Percentiles rank a stretch among this genome's conserved stretches.
phyloP scores from a whole-genome alignment of 2,329 filamentous ascomycete species.

The Verticillium isaacii region DNA sequence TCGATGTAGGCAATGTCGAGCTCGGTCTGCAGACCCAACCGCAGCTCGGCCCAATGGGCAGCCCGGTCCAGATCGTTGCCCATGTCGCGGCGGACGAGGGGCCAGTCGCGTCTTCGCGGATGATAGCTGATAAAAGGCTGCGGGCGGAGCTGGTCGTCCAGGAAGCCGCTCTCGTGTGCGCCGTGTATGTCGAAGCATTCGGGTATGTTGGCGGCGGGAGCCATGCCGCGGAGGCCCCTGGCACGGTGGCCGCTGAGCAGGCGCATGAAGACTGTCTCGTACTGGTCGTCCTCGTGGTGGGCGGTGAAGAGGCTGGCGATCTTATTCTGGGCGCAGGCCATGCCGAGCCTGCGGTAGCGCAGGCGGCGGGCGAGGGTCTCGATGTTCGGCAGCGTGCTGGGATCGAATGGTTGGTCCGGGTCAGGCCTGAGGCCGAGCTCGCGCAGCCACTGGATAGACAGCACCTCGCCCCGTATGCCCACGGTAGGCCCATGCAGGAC shows the following conservation, averaged over 20 bases:
- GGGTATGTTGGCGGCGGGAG: conserved; percentile 63
- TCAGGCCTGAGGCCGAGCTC: conserved; percentile 17
- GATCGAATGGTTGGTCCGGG: conserved; percentile 17
- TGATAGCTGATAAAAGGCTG: conserved; percentile 33
- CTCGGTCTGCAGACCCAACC: conserved; percentile 6
- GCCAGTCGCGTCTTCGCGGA: conserved; percentile 20
- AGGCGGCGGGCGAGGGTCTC: conserved; percentile 71
- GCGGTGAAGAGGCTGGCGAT: conserved; percentile 67
- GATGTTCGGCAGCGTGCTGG: conserved; percentile 51
- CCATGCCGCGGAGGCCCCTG: conserved; percentile 71
- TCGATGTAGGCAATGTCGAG: conserved; percentile 12
- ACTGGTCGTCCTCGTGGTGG: conserved; percentile 87
- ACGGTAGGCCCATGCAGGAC: conserved; percentile 28
- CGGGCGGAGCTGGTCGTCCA: conserved; percentile 36
- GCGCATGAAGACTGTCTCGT: conserved; percentile 83
- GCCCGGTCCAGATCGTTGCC: conserved; percentile 18
- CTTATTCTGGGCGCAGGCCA: conserved; percentile 44
- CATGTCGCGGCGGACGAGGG: conserved; percentile 12
- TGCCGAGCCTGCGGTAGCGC: conserved; percentile 69
- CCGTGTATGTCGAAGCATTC: conserved; percentile 75
- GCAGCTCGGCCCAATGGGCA: conserved; percentile 15
- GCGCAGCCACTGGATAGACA: conserved; percentile 45
- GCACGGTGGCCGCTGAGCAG: conserved; percentile 62
- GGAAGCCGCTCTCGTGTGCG: conserved; percentile 60
- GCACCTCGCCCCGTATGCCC: conserved; percentile 20